Conservation (phyloP, 306 rosid species). For the Bauhinia variegata region DNA sequence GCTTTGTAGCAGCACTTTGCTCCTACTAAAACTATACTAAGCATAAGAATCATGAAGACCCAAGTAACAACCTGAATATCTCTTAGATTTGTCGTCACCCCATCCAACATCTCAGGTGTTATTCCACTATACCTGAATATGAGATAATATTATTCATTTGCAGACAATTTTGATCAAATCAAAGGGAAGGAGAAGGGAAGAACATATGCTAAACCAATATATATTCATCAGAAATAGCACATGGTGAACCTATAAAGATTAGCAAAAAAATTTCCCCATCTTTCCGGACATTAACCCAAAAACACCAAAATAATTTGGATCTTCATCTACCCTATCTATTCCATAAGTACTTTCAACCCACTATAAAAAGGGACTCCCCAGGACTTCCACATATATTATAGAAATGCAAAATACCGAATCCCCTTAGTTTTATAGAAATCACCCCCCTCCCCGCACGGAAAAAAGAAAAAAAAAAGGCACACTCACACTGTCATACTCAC, state of each 20-base stretch:
- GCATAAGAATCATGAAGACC: conserved; percentile 32
- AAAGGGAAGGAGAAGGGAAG: not conserved
- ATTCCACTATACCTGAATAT: conserved; percentile 91
- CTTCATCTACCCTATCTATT: not conserved
- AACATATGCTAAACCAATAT: not conserved
- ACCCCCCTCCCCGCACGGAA: no score
- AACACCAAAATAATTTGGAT: not conserved
- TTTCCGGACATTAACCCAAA: conserved; percentile 6
- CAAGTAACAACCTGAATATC: conserved; percentile 79
- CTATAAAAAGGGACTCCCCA: not conserved
- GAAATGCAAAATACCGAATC: no score
- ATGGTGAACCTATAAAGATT: not conserved
- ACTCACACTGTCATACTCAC: no score
- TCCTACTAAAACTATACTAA: conserved; percentile 16
- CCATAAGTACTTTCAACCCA: not conserved
- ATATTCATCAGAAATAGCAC: not conserved
- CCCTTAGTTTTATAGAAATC: no score
- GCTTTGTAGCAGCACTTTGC: conserved; percentile 20
- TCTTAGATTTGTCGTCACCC: conserved; percentile 76
- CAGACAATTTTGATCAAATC: conserved; percentile 10
- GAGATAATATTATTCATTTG: conserved; percentile 1
- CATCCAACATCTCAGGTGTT: conserved; percentile 82
- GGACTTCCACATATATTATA: not conserved
- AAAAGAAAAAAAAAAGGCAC: no score
- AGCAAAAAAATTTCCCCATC: not conserved